phyloP scores from a whole-genome alignment of 1,284 basidiomycete species.

The Leccinum subrobustum region DNA sequence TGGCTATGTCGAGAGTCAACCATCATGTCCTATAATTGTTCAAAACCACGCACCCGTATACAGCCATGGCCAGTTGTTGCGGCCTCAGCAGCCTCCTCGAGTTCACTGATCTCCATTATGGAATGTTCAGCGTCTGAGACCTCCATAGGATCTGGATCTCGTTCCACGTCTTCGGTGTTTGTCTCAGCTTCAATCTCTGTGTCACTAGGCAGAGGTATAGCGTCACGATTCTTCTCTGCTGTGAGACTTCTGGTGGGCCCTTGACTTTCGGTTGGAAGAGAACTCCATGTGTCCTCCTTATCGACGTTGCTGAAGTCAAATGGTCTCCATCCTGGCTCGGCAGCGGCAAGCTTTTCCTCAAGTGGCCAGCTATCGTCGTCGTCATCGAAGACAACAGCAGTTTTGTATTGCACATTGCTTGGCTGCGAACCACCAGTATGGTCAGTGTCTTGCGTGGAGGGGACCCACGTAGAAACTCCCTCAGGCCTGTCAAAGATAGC shows the following conservation, averaged over 20 bases:
- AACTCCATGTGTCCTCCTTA: conserved; percentile 73
- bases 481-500: conserved; percentile 44
- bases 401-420: conserved; percentile 28
- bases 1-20: conserved; percentile 14
- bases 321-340: conserved; percentile 56
- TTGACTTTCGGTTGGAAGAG: conserved; percentile 54
- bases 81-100: conserved; percentile 39
- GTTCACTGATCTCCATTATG: conserved; percentile 37
- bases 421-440: conserved; percentile 41
- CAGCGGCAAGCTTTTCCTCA: conserved; percentile 56
- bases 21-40: not conserved
- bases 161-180: conserved; percentile 24
- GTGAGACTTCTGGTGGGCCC: conserved; percentile 31
- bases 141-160: conserved; percentile 37
- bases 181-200: conserved; percentile 3
- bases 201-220: conserved; percentile 16
- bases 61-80: conserved; percentile 41
- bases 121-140: conserved; percentile 32
- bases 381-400: conserved; percentile 49
- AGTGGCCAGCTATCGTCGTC: conserved; percentile 74
- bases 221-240: conserved; percentile 11
- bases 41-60: conserved; percentile 36
- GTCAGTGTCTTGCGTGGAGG: conserved; percentile 23
- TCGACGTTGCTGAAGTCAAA: conserved; percentile 37
- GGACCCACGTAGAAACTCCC: not conserved